Evolutionary conservation across 768 basidiomycete species (phyloP).

Genomic region (Lyophyllum shimeji): DNA sequence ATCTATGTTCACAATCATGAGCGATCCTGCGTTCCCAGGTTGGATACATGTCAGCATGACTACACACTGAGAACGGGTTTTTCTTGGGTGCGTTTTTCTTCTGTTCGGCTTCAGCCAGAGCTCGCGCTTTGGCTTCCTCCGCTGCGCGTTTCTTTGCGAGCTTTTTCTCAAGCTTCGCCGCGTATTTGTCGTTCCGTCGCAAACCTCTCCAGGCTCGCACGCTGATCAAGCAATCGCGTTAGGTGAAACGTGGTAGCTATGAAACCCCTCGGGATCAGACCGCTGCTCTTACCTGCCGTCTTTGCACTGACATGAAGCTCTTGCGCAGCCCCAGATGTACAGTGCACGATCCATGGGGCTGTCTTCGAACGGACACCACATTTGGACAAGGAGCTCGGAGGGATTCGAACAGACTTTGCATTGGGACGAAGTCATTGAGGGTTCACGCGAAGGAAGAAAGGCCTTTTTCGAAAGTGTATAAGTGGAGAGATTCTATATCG

Average conservation of each 20-base stretch:
- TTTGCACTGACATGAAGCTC: constrained; percentile 69
- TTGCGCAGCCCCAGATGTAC: constrained; percentile 84
- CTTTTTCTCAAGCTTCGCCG: constrained; percentile 66
- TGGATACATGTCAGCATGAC: not conserved
- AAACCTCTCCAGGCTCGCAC: constrained; percentile 82
- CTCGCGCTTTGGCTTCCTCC: constrained; percentile 35
- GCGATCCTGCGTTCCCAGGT: not conserved
- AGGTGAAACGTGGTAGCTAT: constrained; percentile 11
- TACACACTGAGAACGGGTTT: constrained; percentile 74
- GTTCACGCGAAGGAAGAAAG: constrained; percentile 65
- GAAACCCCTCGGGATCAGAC: constrained; percentile 11
- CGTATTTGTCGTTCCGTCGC: constrained; percentile 72
- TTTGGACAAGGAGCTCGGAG: constrained; percentile 82
- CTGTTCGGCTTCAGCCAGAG: constrained; percentile 29
- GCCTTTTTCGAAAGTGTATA: constrained; percentile 55
- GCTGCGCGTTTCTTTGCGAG: constrained; percentile 37
- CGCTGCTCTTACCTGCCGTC: constrained; percentile 64
- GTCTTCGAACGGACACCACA: constrained; percentile 89
- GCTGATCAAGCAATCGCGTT: constrained; percentile 35
- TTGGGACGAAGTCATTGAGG: constrained; percentile 57
- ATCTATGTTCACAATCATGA: constrained; percentile 18
- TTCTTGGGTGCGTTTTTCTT: constrained; percentile 30
- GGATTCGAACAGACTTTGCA: constrained; percentile 72
- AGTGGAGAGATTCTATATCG: constrained; percentile 47
- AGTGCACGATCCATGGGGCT: constrained; percentile 84